A percentile compares a stretch with the other conserved stretches of the same genome.
Conservation (phyloP, 805 yeast species). For the Lipomyces orientalis region DNA sequence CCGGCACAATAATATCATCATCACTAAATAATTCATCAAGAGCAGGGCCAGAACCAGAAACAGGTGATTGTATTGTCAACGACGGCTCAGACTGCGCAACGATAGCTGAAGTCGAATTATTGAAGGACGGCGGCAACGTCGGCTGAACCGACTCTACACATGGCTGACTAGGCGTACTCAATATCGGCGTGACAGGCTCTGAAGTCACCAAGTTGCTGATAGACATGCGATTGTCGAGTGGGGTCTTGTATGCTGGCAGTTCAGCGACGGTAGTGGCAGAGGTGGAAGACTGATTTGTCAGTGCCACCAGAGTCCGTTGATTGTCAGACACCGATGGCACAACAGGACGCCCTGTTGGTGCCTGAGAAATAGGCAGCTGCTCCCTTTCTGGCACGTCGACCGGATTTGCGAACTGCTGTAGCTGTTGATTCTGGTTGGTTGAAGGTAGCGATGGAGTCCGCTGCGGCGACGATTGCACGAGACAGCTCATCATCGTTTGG, state of each 20-base stretch:
- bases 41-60: background rate
- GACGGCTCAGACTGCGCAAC: background rate
- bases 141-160: background rate
- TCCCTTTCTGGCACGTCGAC: background rate
- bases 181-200: background rate
- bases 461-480: background rate
- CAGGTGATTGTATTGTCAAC: background rate
- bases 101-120: background rate
- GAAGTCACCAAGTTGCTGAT: background rate
- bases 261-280: background rate
- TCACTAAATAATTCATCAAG: background rate
- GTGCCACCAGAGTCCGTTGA: background rate
- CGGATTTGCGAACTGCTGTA: background rate
- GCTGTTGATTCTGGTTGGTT: background rate
- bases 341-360: background rate
- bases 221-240: background rate
- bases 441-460: background rate
- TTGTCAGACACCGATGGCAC: background rate
- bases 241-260: background rate
- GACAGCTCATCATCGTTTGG: conserved; percentile 4
- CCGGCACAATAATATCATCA: background rate
- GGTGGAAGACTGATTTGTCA: background rate
- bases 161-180: background rate
- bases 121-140: background rate
- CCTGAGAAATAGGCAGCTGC: background rate